Evolutionary conservation across 2,329 filamentous ascomycete genomes (phyloP).

Genomic region (Sporothrix protearum): DNA sequence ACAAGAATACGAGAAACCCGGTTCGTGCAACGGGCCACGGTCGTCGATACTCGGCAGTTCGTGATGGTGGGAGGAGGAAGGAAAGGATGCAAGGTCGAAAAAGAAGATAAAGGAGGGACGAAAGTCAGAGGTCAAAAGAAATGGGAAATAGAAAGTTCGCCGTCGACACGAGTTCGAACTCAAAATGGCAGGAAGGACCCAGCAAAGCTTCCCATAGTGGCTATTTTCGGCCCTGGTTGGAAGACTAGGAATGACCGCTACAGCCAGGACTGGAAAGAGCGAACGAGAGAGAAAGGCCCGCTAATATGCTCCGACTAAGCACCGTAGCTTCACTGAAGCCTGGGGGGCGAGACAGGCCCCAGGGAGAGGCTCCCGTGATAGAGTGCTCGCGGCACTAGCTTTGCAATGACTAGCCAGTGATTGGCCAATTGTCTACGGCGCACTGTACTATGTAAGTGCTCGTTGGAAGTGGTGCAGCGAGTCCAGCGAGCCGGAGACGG

Average conservation of each 20-base stretch:
- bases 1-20: background rate
- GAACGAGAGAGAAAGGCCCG: background rate
- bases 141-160: background rate
- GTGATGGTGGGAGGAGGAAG: background rate
- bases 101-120: background rate
- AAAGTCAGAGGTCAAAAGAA: background rate
- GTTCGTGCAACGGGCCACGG: background rate
- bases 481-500: background rate
- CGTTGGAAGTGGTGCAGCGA: background rate
- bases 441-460: background rate
- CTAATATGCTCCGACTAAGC: conserved; percentile 3
- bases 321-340: background rate
- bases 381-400: conserved; percentile 12
- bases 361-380: background rate
- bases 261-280: background rate
- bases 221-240: conserved; percentile 4
- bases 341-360: background rate
- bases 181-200: background rate
- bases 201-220: background rate
- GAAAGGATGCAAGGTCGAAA: background rate
- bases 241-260: background rate
- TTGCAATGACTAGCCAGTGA: background rate
- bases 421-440: conserved; percentile 3
- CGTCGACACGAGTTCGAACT: background rate
- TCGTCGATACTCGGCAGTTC: background rate